Evolutionary conservation across 345 rosid genomes (phyloP).

Genomic region (Acer saccharum): DNA sequence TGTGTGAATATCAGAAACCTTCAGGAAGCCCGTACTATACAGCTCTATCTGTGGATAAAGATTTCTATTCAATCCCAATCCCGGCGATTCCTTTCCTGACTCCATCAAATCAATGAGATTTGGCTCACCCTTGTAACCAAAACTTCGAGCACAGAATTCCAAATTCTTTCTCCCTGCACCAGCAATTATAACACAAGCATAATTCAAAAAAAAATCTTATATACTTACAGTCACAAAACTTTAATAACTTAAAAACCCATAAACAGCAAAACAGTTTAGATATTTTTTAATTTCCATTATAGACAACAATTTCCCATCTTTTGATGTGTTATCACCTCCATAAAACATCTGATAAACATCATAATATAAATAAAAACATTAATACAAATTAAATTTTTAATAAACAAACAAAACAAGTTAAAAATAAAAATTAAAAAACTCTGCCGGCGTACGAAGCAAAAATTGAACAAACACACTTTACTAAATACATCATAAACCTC

Average conservation of each 20-base stretch:
- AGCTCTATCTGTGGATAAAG: slow-evolving; percentile 76
- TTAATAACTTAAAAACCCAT: neutral
- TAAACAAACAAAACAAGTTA: neutral
- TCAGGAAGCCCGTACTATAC: slow-evolving; percentile 59
- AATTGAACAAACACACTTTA: neutral
- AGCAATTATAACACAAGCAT: slow-evolving; percentile 3
- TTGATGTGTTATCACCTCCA: neutral
- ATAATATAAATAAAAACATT: neutral
- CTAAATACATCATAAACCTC: neutral
- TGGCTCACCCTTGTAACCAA: slow-evolving; percentile 37
- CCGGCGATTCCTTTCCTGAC: slow-evolving; percentile 28
- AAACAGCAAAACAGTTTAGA: neutral
- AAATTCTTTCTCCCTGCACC: slow-evolving; percentile 37
- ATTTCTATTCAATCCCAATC: slow-evolving; percentile 37
- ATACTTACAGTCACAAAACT: neutral
- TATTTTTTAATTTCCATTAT: neutral
- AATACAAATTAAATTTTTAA: neutral
- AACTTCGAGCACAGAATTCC: slow-evolving; percentile 24
- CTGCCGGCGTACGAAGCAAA: neutral
- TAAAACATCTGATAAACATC: neutral
- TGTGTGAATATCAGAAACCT: slow-evolving; percentile 80
- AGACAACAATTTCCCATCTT: neutral
- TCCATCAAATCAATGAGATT: slow-evolving; percentile 42
- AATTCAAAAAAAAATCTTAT: neutral
- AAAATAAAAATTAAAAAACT: too few relatives aligned